Evolutionary conservation across 371 early-diverging fungal species (phyloP).

Genomic region (Lichtheimia corymbifera): DNA sequence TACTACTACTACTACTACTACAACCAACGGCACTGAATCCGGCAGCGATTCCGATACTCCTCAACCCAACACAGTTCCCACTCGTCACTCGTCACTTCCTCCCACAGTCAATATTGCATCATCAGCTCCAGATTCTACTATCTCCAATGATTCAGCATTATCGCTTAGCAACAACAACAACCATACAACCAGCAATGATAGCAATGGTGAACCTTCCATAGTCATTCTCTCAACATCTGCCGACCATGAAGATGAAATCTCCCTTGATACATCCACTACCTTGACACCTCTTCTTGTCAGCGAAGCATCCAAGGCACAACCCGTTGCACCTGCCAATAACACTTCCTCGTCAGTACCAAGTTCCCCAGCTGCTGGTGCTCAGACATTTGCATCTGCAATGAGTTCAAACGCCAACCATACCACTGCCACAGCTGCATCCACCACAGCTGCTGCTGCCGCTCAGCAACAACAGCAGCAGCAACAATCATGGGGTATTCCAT

Average conservation of each 20-base stretch:
- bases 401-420: constrained; percentile 10
- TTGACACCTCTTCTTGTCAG: constrained; percentile 41
- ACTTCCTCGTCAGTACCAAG: constrained; percentile 20
- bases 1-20: not conserved
- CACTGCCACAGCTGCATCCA: constrained; percentile 7
- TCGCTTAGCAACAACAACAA: constrained; percentile 3
- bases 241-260: constrained; percentile 22
- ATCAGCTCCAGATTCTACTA: too few species aligned
- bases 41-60: constrained; percentile 4
- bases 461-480: not conserved
- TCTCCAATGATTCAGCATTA: not conserved
- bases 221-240: constrained; percentile 40
- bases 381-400: constrained; percentile 23
- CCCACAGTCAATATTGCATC: too few species aligned
- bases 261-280: constrained; percentile 38
- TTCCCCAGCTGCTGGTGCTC: constrained; percentile 22
- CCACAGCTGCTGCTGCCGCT: constrained; percentile 4
- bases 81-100: too few species aligned
- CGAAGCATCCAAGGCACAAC: constrained; percentile 35
- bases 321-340: constrained; percentile 1
- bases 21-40: constrained; percentile 6
- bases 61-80: too few species aligned
- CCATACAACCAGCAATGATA: constrained; percentile 3
- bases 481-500: constrained; percentile 51
- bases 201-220: constrained; percentile 10